Percentiles rank a stretch among this genome's conserved stretches.
phyloP scores from a whole-genome alignment of 2,329 filamentous ascomycete species.

The Arthrocladium fulminans region DNA sequence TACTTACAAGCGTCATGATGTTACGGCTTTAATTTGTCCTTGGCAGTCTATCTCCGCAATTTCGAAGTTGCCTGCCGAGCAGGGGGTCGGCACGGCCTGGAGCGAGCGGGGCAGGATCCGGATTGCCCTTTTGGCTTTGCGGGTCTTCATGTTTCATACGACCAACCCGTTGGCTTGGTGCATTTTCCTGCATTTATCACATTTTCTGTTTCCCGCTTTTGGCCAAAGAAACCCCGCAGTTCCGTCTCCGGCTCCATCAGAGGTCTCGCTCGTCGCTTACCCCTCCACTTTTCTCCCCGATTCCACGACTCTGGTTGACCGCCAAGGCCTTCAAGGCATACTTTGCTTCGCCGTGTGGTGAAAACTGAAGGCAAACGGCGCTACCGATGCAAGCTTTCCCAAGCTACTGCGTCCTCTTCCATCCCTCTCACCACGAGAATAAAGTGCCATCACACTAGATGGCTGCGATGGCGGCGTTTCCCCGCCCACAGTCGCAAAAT shows the following conservation, averaged over 20 bases:
- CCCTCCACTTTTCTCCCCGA: not conserved
- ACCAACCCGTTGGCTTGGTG: not conserved
- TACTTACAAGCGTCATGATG: too few relatives aligned
- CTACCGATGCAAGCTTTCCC: not conserved
- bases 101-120: not conserved
- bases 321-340: too few relatives aligned
- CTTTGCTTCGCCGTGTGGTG: not conserved
- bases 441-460: too few relatives aligned
- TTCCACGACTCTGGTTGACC: not conserved
- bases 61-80: too few relatives aligned
- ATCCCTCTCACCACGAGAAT: not conserved
- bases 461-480: too few relatives aligned
- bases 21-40: too few relatives aligned
- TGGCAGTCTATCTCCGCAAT: too few relatives aligned
- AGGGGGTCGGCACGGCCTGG: not conserved
- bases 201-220: not conserved
- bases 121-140: not conserved
- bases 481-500: not conserved
- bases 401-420: conserved; percentile 1
- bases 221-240: not conserved
- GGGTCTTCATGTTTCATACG: not conserved
- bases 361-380: not conserved
- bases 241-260: not conserved
- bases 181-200: not conserved
- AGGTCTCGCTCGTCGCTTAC: not conserved